Percentiles rank a stretch among this genome's conserved stretches.
phyloP scores from a whole-genome alignment of 352 stramenopile genomes.

The Pseudoperonospora humuli region DNA sequence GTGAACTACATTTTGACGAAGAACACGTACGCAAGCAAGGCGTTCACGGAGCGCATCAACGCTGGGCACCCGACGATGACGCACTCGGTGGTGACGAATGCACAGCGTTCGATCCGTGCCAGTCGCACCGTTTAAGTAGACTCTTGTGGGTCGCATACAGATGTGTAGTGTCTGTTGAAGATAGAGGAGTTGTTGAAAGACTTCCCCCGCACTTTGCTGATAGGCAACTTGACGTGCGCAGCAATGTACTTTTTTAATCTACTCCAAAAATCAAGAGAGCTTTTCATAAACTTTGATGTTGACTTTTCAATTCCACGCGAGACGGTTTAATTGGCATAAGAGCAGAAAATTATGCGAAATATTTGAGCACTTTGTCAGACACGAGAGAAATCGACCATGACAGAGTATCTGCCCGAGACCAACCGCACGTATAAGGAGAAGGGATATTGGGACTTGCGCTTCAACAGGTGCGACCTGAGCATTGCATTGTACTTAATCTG shows the following conservation, averaged over 20 bases:
- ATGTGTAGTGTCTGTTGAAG: conserved; percentile 2
- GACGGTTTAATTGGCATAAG: no score
- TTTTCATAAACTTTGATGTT: no score
- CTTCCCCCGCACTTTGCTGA: not conserved
- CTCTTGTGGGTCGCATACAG: conserved; percentile 1
- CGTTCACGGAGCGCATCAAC: conserved; percentile 72
- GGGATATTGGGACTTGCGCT: conserved; percentile 70
- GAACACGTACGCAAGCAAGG: conserved; percentile 47
- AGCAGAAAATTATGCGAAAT: no score
- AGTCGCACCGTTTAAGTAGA: conserved; percentile 50
- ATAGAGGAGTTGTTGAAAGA: conserved; percentile 15
- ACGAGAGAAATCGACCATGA: conserved; percentile 19
- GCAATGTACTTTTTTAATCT: no score
- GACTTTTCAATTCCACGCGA: no score
- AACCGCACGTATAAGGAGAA: conserved; percentile 61
- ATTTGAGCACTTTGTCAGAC: no score
- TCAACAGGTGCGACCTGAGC: conserved; percentile 22
- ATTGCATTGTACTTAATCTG: not conserved
- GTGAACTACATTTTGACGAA: conserved; percentile 64
- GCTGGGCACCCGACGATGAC: conserved; percentile 57
- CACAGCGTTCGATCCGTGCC: conserved; percentile 56
- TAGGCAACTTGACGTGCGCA: no score
- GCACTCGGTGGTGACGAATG: conserved; percentile 50
- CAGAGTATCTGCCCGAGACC: conserved; percentile 32
- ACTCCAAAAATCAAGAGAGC: no score